Conservation (phyloP, 805 yeast genomes). For the Maudiozyma serrabonitensis region DNA sequence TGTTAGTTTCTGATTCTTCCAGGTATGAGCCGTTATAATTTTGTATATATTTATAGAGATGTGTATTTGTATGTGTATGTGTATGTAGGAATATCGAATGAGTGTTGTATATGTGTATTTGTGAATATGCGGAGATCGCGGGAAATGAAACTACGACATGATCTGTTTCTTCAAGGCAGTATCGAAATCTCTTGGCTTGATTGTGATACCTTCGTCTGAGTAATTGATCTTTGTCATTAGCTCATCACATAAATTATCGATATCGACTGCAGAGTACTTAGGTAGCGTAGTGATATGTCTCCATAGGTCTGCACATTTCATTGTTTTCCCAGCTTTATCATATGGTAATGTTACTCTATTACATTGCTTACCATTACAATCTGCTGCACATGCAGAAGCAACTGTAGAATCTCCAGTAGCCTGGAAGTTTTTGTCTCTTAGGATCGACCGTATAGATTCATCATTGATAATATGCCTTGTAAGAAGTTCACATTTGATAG, state of each 20-base stretch:
- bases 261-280: conserved; percentile 75
- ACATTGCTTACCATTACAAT: background rate
- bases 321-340: background rate
- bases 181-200: conserved; percentile 63
- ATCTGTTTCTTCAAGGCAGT: conserved; percentile 20
- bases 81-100: too few relatives aligned
- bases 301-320: conserved; percentile 4
- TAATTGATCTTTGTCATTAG: conserved; percentile 82
- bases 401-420: background rate
- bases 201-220: conserved; percentile 69
- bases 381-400: background rate
- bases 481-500: conserved; percentile 7
- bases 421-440: conserved; percentile 2
- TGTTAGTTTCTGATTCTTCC: too few relatives aligned
- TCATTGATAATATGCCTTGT: conserved; percentile 7
- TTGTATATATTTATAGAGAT: background rate
- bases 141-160: background rate
- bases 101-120: background rate
- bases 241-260: conserved; percentile 80
- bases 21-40: too few relatives aligned
- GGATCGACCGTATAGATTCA: conserved; percentile 4
- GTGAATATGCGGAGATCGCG: background rate
- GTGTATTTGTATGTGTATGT: background rate
- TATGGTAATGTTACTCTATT: background rate
- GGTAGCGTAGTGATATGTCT: conserved; percentile 32